phyloP scores from a whole-genome alignment of 2,329 filamentous ascomycete species.

The Sporothrix humicola region DNA sequence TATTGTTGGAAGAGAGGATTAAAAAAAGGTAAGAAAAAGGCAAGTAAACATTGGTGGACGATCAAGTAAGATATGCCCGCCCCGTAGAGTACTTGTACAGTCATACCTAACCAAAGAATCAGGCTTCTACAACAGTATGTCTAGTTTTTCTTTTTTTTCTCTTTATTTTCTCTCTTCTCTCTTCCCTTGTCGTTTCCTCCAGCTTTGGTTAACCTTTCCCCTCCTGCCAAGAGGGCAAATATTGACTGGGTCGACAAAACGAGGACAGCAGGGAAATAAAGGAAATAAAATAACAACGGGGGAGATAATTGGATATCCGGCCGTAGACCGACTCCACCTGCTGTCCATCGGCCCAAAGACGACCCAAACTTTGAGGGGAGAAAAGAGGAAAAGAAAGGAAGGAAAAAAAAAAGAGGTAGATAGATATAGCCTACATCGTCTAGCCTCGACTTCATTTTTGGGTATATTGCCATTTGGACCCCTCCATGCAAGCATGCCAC shows the following conservation, averaged over 20 bases:
- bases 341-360: no score
- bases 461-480: not conserved
- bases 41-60: not conserved
- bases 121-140: no score
- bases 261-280: not conserved
- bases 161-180: not conserved
- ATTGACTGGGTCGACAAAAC: not conserved
- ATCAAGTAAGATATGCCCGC: not conserved
- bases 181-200: no score
- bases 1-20: not conserved
- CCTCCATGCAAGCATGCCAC: not conserved
- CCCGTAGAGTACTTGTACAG: no score
- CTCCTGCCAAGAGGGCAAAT: not conserved
- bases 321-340: not conserved
- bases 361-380: no score
- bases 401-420: no score
- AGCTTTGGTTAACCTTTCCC: not conserved
- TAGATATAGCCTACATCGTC: no score
- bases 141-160: not conserved
- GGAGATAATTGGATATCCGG: no score
- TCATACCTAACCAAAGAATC: no score
- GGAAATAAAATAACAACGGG: no score
- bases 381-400: no score
- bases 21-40: not conserved
- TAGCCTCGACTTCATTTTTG: not conserved